Conservation (phyloP, 495 filamentous ascomycete species). For the Pyrenopolyporus hunteri region DNA sequence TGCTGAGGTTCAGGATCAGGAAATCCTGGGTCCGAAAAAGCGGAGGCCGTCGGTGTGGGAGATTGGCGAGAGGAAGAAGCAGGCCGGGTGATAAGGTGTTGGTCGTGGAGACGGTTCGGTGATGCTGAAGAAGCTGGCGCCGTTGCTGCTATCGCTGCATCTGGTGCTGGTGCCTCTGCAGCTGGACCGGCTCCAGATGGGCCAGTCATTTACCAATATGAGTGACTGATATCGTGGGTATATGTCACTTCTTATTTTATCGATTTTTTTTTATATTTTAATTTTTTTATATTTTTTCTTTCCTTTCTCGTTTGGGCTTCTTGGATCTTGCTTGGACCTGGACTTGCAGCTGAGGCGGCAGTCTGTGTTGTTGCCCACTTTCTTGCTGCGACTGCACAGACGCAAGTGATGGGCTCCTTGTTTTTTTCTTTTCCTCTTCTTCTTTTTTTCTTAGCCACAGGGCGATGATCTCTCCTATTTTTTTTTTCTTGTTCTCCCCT, state of each 20-base stretch:
- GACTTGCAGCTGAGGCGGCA: background rate
- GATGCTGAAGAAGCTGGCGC: constrained; percentile 8
- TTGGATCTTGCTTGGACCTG: constrained; percentile 4
- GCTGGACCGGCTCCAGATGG: constrained; percentile 36
- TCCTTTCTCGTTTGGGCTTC: background rate
- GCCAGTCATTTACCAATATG: constrained; percentile 37
- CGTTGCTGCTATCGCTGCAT: constrained; percentile 23
- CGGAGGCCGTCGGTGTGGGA: constrained; percentile 30
- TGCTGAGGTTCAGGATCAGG: constrained; percentile 29
- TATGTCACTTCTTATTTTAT: constrained; percentile 18
- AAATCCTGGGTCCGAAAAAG: constrained; percentile 39
- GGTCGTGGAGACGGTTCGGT: constrained; percentile 13
- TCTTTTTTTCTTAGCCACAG: constrained; percentile 29
- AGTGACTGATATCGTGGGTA: constrained; percentile 14
- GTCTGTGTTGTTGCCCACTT: constrained; percentile 39
- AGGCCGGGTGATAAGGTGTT: constrained; percentile 19
- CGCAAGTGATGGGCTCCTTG: constrained; percentile 28
- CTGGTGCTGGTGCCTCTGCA: constrained; percentile 33
- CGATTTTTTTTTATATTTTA: background rate
- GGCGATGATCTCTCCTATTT: constrained; percentile 41
- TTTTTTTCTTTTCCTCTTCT: constrained; percentile 22
- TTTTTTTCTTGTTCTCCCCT: no score
- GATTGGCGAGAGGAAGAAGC: constrained; percentile 29
- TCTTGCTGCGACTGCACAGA: constrained; percentile 36
- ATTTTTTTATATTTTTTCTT: constrained; percentile 1